Conservation (phyloP, 2,329 filamentous ascomycete species). For the Verticillium longisporum region DNA sequence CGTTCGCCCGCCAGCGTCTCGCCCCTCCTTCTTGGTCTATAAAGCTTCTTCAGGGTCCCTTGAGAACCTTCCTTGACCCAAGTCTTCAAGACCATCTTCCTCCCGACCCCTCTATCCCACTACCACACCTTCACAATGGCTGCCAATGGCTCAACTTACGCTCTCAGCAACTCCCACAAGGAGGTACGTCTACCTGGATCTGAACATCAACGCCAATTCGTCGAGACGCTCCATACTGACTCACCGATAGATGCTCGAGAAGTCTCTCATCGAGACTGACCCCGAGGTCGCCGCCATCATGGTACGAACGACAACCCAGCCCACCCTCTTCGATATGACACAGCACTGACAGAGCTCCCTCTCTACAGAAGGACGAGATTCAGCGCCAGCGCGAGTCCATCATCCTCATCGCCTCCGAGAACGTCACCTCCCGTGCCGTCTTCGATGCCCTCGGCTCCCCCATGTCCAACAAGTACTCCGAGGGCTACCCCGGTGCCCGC, state of each 20-base stretch:
- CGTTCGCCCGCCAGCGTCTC: slow-evolving; percentile 4
- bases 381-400: slow-evolving; percentile 98
- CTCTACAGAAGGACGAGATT: slow-evolving; percentile 72
- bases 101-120: slow-evolving; percentile 4
- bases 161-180: slow-evolving; percentile 47
- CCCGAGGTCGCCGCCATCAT: slow-evolving; percentile 95
- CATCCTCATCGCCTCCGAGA: slow-evolving; percentile 97
- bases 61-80: neutral
- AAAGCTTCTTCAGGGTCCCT: neutral
- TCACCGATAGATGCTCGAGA: slow-evolving; percentile 77
- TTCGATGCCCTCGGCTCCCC: slow-evolving; percentile 93
- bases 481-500: slow-evolving; percentile 94
- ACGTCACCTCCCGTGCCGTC: slow-evolving; percentile 96
- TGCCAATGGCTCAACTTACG: slow-evolving; percentile 37
- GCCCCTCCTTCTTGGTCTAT: slow-evolving; percentile 1
- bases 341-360: slow-evolving; percentile 21
- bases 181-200: slow-evolving; percentile 30
- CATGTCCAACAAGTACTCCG: slow-evolving; percentile 99
- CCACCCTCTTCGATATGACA: neutral
- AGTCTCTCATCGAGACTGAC: slow-evolving; percentile 83
- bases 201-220: slow-evolving; percentile 3
- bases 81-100: slow-evolving; percentile 6
- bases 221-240: slow-evolving; percentile 23
- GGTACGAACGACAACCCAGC: slow-evolving; percentile 47
- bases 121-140: slow-evolving; percentile 26